Base-by-base conservation (phyloP, 208 protist genomes). In the Acanthamoeba lenticulata region DNA sequence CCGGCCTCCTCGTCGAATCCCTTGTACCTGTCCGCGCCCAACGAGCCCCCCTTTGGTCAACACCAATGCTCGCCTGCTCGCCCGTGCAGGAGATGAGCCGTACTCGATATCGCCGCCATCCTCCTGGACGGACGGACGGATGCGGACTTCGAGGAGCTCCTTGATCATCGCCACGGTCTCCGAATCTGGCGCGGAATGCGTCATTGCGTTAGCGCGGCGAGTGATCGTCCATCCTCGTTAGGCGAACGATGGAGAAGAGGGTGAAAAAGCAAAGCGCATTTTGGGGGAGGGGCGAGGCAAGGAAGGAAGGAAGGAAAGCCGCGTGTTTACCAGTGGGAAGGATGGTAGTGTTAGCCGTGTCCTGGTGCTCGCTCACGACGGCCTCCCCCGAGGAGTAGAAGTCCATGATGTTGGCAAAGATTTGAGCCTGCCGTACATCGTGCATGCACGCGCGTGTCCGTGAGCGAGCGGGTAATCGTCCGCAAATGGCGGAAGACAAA, bases 81-180 rank as follows among this genome's bases (percentile, higher is more conserved):
- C 52, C 52, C 15, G 17, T 60, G 4, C 2, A 21, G 17, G 52
- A 60, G 52, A 95, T 72, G 72, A 97, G 98, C 21, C 49, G 96
- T 95, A 98, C 36, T 94, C 94, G 60, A 98, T 97, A 91, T 98
- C 97, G 40, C 97, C 97, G 67, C 97, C 97, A 90, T 98, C 97
- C 40, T 98, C 96, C 40, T 98, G 95, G 0, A 97, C 85, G 2
- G 94, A 94, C 77, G 90, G 96, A 45, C 96, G 95, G 52, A 97
- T 96, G 55, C 96, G 94, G 13, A 96, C 96, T 44, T 98, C 97
- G n/a, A 98, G 91, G 6, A 98, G 95, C 86, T 98, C 97, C 94
- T 98, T 98, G 94, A 98, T 98, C 95, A 98, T 97, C 42, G 95
- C 90, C 21, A 98, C 97, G 0, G 95, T 86, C 74, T 97, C 97